Evolutionary conservation across 148 eudicot species (phyloP), one percentile per base, ranked within the genome.

Genomic region (Rhododendron molle): DNA sequence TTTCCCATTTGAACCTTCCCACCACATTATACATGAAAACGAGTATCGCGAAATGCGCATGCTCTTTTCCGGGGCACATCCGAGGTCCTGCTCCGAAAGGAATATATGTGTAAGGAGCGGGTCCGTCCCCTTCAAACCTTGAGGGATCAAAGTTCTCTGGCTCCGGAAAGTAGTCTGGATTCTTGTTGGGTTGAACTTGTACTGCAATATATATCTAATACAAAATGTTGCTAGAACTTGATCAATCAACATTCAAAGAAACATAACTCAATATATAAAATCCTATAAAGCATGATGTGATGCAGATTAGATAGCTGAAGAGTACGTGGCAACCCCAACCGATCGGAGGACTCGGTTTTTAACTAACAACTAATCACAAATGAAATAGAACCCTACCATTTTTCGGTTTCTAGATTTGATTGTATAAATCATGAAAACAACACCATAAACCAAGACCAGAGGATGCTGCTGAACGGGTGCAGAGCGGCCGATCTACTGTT

Each of bases 1-100:
- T 67, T 14, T 88, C 84, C 93, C 93, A 91, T 46, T 85, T 90
- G 85, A 88, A 91, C 40, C 78, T 88, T 76, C 11, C 84, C 32
- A 91, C 82, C 30, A 90, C 65, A 54, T 90, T 88, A 86, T 91
- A 88, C 40, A 90, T 84, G 81, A 90, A 90, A 13, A 82, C 50
- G 23, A 90, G 92, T 32, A 91, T 86, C 74, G 84, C 91, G 38
- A 90, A 36, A 89, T 91, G 54, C 84, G 67, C 85, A 90, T 90
- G 89, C 84, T 91, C 69, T 62, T 62, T 62, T 8, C 30, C 30
- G 4, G 69, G 69, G 28, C 69, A 62, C 69, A 62, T 62, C 32
- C 93, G 85, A 50, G 93, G 92, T n/a, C 92, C 93, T 14, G 92
- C 93, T 43, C 93, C 93, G 28, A 90, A 91, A 47, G 93, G 90